Evolutionary conservation across 768 basidiomycete species (phyloP), one percentile per base, ranked within the genome.

Genomic region (Agaricus subrufescens): DNA sequence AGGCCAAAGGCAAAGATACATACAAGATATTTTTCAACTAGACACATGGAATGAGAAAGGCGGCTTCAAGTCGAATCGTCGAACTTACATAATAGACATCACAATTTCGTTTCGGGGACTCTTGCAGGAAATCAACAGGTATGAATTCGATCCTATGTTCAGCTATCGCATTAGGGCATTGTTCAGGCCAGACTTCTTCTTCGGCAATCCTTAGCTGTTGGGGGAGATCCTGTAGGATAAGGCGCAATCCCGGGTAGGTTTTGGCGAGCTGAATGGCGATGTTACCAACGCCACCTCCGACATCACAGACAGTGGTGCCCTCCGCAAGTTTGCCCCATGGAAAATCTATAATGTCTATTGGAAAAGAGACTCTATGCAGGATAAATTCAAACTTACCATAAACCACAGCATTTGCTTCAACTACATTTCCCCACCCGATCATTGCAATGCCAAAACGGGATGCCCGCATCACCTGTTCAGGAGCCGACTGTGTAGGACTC

Each of bases 61-160:
- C 2, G n/a, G 34, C 11, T 19, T 14, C n/a, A 6, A 15, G 8
- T 42, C 40, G 10, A 7, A 15, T 15, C 12, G 6, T 12, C n/a
- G 5, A 19, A 42, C 71, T 54, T 52, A 79, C 77, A 63, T 76
- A 77, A 60, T 79, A 77, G 14, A 77, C 63, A 58, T 76, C 71
- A 42, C 70, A 72, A 15, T 65, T 69, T 11, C 60, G 58, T 37
- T 71, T 65, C 2, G 76, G 74, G 3, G 70, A 48, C n/a, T 72
- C 69, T 10, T 60, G 61, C 52, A 78, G 73, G 60, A 79, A 78
- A 55, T 79, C 72, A 29, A 78, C 62, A 0, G 69, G 55, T 23
- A 67, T 52, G 58, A 79, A 75, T n/a, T 67, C 58, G n/a, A 78
- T 66, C 9, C 72, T 63, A 15, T 65, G 53, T 46, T 70, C 63